Percentiles rank a stretch among this genome's conserved stretches.
Conservation (phyloP, 176 grass and related monocot genomes). For the Carex kokanica region DNA sequence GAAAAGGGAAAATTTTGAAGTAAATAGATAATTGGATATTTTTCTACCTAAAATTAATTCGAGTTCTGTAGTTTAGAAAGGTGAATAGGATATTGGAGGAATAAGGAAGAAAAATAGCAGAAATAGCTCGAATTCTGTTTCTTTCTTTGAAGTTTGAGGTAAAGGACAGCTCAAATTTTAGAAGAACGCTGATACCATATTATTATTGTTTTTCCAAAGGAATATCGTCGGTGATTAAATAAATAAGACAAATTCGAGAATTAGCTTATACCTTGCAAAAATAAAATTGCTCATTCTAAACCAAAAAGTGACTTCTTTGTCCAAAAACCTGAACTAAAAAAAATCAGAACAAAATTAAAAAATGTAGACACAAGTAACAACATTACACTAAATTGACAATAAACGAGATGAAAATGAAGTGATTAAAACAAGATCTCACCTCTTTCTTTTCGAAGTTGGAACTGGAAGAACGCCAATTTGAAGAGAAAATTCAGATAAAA, state of each 20-base stretch:
- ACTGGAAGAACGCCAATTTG: slow-evolving; percentile 3
- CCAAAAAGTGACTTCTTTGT: neutral
- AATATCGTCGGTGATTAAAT: neutral
- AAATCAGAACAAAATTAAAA: neutral
- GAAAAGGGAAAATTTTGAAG: neutral
- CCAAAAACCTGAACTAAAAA: neutral
- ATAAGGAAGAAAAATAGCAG: neutral
- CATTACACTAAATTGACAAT: slow-evolving; percentile 2
- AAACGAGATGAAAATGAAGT: slow-evolving; percentile 4
- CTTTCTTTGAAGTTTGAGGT: neutral
- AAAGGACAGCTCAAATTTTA: neutral
- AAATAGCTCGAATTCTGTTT: neutral
- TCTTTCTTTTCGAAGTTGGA: neutral
- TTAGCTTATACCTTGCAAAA: slow-evolving; percentile 10
- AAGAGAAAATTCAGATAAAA: slow-evolving; percentile 1
- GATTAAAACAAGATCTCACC: slow-evolving; percentile 5
- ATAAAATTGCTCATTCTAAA: slow-evolving; percentile 10
- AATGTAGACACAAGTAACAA: slow-evolving; percentile 6
- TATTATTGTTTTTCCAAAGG: neutral
- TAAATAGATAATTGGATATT: neutral
- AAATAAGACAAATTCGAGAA: neutral
- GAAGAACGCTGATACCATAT: neutral
- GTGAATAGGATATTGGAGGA: neutral
- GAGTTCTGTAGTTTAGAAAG: neutral
- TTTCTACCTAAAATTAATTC: neutral